Percentiles rank a stretch among this genome's conserved stretches.
Conservation (phyloP, 208 protist genomes). For the Naegleria fowleri region DNA sequence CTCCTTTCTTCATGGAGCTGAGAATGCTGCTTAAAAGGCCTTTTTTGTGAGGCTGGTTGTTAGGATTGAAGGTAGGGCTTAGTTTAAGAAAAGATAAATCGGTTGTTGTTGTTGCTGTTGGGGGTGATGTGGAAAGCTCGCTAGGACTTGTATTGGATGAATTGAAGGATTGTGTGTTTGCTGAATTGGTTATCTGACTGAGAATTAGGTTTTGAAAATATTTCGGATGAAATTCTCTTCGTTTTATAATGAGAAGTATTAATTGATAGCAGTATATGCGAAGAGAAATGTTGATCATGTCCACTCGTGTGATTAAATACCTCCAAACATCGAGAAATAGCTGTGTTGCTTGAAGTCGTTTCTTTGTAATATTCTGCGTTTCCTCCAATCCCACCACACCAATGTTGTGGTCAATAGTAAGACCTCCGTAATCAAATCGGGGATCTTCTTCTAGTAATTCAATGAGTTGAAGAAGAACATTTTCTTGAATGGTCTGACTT, state of each 20-base stretch:
- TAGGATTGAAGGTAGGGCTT: not conserved
- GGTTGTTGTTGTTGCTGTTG: not conserved
- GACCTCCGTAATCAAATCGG: not conserved
- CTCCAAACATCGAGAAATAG: conserved; percentile 2
- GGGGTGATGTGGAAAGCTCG: no score
- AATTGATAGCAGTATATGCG: not conserved
- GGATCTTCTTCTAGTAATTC: not conserved
- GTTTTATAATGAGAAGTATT: not conserved
- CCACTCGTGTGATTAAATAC: not conserved
- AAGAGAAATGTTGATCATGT: not conserved
- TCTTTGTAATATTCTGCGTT: not conserved
- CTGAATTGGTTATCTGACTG: no score
- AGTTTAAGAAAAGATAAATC: not conserved
- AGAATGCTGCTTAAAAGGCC: not conserved
- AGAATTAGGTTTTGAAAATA: not conserved
- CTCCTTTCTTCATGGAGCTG: not conserved
- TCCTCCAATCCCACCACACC: not conserved
- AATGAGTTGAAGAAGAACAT: not conserved
- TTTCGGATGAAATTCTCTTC: conserved; percentile 21
- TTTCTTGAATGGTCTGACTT: not conserved
- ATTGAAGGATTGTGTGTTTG: no score
- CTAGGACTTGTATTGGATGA: not conserved
- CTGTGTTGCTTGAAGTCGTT: conserved; percentile 13
- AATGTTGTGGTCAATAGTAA: not conserved
- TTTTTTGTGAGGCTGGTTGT: not conserved